Evolutionary conservation across 805 yeast genomes (phyloP).

Genomic region (Schwanniomyces sp.): DNA sequence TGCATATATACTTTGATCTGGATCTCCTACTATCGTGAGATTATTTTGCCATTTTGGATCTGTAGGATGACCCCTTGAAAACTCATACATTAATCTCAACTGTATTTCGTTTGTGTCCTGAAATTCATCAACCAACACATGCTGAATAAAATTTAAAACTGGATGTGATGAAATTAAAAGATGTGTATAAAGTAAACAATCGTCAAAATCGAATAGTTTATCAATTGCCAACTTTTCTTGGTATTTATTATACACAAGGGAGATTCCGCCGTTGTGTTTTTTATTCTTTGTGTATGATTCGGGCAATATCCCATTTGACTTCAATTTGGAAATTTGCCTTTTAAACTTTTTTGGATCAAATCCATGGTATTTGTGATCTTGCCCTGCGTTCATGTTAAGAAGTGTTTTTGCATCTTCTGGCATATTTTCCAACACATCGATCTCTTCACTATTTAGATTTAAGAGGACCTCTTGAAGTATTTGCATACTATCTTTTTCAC

Average conservation of each 20-base stretch:
- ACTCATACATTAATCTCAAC: conserved; percentile 59
- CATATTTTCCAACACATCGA: conserved; percentile 10
- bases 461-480: conserved; percentile 44
- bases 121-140: conserved; percentile 89
- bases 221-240: conserved; percentile 45
- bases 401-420: conserved; percentile 12
- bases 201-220: conserved; percentile 77
- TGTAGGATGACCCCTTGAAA: conserved; percentile 36
- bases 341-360: conserved; percentile 42
- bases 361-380: conserved; percentile 23
- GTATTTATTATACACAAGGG: conserved; percentile 49
- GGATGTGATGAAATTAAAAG: conserved; percentile 47
- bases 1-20: conserved; percentile 92
- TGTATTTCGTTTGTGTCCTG: conserved; percentile 89
- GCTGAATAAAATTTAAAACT: conserved; percentile 52
- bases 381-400: conserved; percentile 9
- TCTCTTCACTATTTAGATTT: conserved; percentile 17
- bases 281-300: conserved; percentile 30
- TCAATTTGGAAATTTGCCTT: conserved; percentile 53
- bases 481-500: conserved; percentile 58
- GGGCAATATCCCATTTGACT: conserved; percentile 51
- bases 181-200: conserved; percentile 60
- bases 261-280: conserved; percentile 14
- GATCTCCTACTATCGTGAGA: conserved; percentile 92
- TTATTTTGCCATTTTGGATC: conserved; percentile 39